Percentiles rank a stretch among this genome's conserved stretches.
phyloP scores from a whole-genome alignment of 768 basidiomycete species.

The Collybiopsis confluens region DNA sequence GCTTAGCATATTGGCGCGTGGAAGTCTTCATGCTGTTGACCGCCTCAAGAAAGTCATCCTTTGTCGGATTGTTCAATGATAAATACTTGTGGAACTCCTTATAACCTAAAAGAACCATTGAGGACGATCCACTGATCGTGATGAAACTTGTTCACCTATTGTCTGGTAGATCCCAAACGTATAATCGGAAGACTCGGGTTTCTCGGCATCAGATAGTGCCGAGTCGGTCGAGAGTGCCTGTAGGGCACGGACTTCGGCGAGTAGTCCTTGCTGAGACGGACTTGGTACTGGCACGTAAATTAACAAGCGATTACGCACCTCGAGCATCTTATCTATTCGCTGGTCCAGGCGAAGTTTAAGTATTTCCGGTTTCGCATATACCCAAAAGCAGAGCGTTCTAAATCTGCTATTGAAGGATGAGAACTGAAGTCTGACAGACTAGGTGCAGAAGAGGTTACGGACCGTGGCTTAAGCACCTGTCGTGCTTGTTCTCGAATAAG shows the following conservation, averaged over 20 bases:
- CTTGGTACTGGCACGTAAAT: no score
- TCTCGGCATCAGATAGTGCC: conserved; percentile 2
- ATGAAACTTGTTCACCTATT: conserved; percentile 66
- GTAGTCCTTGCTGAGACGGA: conserved; percentile 66
- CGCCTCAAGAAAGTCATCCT: conserved; percentile 46
- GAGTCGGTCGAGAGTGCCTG: conserved; percentile 25
- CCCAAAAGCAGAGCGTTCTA: conserved; percentile 85
- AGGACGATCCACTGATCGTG: no score
- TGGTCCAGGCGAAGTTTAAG: conserved; percentile 68
- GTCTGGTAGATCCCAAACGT: conserved; percentile 90
- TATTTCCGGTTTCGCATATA: conserved; percentile 65
- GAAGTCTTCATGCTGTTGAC: conserved; percentile 79
- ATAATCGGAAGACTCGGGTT: conserved; percentile 41
- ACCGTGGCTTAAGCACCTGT: conserved; percentile 48
- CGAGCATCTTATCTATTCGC: conserved; percentile 87
- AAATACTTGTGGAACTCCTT: conserved; percentile 82
- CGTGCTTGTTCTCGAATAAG: conserved; percentile 61
- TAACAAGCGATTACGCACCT: no score
- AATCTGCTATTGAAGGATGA: conserved; percentile 47
- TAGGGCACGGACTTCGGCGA: conserved; percentile 71
- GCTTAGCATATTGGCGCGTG: conserved; percentile 87
- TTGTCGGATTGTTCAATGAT: conserved; percentile 32
- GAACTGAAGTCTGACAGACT: not conserved
- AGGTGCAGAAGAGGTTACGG: conserved; percentile 5
- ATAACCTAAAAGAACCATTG: conserved; percentile 62